Evolutionary conservation across 768 basidiomycete species (phyloP), one percentile per base, ranked within the genome.

Genomic region (Dioszegia aurantiaca): DNA sequence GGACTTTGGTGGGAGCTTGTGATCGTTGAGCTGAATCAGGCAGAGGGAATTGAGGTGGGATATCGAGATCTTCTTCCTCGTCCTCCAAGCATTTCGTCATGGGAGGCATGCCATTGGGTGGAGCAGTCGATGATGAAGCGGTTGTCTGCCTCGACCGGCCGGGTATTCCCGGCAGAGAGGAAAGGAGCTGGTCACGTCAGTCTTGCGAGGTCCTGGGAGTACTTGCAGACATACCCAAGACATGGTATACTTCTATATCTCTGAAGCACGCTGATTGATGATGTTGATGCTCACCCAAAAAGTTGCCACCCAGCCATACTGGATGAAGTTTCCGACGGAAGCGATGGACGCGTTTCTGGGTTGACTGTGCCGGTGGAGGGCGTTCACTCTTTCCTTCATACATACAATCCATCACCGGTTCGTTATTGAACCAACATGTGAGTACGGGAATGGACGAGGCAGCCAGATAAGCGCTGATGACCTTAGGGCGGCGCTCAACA

Each of bases 401-500:
- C 59, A 31, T 39, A 17, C 54, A 54, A 19, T 42, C 26, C 40
- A 14, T 24, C 30, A 31, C 33, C 40, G 19, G 17, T 24, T 14
- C 5, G 14, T 23, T 28, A 10, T 28, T 10, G 12, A 39, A 4
- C 1, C 36, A 27, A 2, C 28, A 40, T 41, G 57, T 51, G 23
- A 24, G 36, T 23, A 9, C 9, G 16, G 16, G 10, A 28, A 11
- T 14, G 5, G 4, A 4, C 2, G 31, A 39, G 9, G 19, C 3
- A 14, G 12, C n/a, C 12, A 21, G 19, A 44, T 10, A 1, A 26
- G 14, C 23, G 56, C 60, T 61, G 36, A 61, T 40, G 19, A 33
- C 27, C 40, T 19, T 60, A 79, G 77, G 91, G 87, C 91, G 23
- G 82, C 82, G 52, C 81, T 97, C 44, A 87, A 92, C 82, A 94